Base-by-base conservation (phyloP, 2,329 filamentous ascomycete genomes). In the Tolypocladium inflatum region DNA sequence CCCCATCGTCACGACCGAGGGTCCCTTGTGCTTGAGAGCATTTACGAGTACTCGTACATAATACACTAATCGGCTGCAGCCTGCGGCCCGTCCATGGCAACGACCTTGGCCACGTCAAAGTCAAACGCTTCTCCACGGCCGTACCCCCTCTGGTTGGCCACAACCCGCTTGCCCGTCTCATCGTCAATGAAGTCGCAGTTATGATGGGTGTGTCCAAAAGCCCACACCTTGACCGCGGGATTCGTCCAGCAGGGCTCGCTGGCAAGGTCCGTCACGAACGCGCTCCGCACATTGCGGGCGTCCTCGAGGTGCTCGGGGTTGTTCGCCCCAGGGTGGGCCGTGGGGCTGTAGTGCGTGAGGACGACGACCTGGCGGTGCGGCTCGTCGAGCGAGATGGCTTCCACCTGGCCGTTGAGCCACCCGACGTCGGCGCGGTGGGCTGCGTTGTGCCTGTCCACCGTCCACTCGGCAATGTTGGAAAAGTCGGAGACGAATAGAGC, bases 131-230 rank as follows among this genome's bases (percentile, higher is more conserved):
- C 39, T 17, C 17, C 52, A 8, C 56, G 38, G 15, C 52, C 56
- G 41, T 65, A 63, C 11, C 74, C 73, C 57, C 69, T 68, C 63
- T 77, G 73, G 57, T 78, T 77, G 17, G 60, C 57, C 11, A 62
- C 30, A 11, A 62, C 41, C 2, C 55, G 52, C 48, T 57, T 58
- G 30, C 50, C 66, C 53, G 57, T 55, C 6, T 65, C 65, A 17
- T 72, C 4, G 4, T 55, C 69, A 9, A 60, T 53, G 56, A 73
- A 77, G 55, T 73, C 68, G 62, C 71, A 76, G 61, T 75, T 77
- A 60, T 68, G 77, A 64, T 80, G 77, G 15, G 77, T 80, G 62
- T 80, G 77, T 2, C 77, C 76, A 66, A 78, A 79, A 2, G 72
- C 76, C 77, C 76, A 79, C 3, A 76, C 26, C 41, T 65, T 68